Evolutionary conservation across 257 asterid species (phyloP).

Genomic region (Solanum lignicaule): DNA sequence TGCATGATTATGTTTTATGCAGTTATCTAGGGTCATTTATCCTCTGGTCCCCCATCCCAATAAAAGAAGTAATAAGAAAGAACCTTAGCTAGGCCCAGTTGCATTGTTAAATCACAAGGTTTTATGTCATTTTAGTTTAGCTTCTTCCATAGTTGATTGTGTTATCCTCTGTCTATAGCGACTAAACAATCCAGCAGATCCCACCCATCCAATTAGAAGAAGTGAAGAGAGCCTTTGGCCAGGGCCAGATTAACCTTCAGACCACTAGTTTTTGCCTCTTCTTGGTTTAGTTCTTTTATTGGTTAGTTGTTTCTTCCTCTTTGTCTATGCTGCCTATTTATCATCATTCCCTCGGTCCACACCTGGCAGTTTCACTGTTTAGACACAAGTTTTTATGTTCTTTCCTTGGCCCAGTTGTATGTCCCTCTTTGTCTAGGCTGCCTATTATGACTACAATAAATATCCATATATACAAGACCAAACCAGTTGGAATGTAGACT

Average conservation of each 20-base stretch:
- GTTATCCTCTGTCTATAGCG: not conserved
- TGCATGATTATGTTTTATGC: not conserved
- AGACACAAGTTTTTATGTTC: not conserved
- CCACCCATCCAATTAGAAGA: not conserved
- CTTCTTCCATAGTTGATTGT: not conserved
- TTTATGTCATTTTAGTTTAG: not conserved
- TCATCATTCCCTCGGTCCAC: not conserved
- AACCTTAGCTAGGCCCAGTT: not conserved
- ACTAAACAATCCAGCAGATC: not conserved
- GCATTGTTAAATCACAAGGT: not conserved
- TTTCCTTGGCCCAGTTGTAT: not conserved
- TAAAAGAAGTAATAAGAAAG: not conserved
- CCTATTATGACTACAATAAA: not conserved
- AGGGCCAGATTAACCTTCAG: not conserved
- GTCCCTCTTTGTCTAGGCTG: not conserved
- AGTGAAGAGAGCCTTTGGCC: not conserved
- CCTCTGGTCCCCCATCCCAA: not conserved
- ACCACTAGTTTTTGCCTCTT: not conserved
- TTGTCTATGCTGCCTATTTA: not conserved
- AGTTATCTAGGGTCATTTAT: not conserved
- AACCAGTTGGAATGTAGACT: not conserved
- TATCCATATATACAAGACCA: not conserved
- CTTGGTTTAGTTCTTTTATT: not conserved
- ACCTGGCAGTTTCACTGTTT: not conserved
- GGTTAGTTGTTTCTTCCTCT: not conserved